Percentiles rank a stretch among this genome's conserved stretches.
phyloP scores from a whole-genome alignment of 1,284 basidiomycete genomes.

The Cerrena zonata region DNA sequence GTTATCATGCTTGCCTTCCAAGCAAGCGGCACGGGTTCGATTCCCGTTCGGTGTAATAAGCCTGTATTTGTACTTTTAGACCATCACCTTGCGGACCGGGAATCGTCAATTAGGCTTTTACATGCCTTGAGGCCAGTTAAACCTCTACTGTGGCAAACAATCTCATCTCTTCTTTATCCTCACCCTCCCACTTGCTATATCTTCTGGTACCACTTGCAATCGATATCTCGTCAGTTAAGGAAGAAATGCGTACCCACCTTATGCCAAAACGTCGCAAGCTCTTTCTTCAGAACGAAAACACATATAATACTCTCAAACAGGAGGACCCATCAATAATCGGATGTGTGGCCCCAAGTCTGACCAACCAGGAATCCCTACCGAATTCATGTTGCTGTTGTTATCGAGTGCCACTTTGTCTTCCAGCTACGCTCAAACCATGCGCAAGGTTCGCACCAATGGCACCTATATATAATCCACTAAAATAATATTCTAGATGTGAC shows the following conservation, averaged over 20 bases:
- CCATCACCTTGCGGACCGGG: no score
- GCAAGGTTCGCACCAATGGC: neutral
- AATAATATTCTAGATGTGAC: slow-evolving; percentile 1
- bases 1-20: slow-evolving; percentile 84
- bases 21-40: slow-evolving; percentile 81
- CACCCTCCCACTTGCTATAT: neutral
- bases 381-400: neutral
- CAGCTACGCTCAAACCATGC: neutral
- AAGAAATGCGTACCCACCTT: neutral
- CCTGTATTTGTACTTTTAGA: neutral
- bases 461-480: neutral
- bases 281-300: neutral
- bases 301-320: neutral
- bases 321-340: no score
- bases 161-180: neutral
- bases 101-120: neutral
- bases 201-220: neutral
- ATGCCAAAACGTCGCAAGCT: neutral
- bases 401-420: neutral
- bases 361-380: neutral
- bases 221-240: neutral
- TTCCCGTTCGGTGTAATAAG: slow-evolving; percentile 59
- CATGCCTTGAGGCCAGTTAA: neutral
- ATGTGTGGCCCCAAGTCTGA: no score
- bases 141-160: neutral